Percentiles rank a stretch among this genome's conserved stretches.
Evolutionary conservation across 1,284 basidiomycete species (phyloP).

Genomic region (Fomitopsis schrenkii): DNA sequence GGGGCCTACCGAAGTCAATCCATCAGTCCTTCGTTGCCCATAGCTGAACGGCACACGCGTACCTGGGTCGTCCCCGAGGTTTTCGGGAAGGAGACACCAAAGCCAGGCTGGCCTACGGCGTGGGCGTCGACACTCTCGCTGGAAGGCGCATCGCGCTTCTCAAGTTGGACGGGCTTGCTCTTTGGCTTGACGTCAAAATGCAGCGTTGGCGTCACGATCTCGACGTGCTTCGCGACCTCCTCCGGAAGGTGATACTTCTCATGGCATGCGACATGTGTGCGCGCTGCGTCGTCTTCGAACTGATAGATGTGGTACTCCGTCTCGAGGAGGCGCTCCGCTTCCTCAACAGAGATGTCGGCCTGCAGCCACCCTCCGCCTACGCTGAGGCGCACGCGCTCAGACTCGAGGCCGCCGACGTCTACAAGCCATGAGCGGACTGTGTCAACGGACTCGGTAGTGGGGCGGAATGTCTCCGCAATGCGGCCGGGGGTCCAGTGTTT

Average conservation of each 20-base stretch:
- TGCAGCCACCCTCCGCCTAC: constrained; percentile 38
- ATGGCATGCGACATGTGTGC: constrained; percentile 33
- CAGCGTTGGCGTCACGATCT: constrained; percentile 44
- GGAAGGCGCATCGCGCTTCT: not conserved
- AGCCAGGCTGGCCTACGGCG: constrained; percentile 25
- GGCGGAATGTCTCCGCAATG: constrained; percentile 39
- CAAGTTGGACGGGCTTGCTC: not conserved
- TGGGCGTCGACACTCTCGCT: not conserved
- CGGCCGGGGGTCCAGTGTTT: constrained; percentile 37
- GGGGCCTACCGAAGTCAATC: not conserved
- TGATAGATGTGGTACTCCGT: constrained; percentile 44
- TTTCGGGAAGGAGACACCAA: constrained; percentile 13
- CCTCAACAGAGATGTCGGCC: constrained; percentile 38
- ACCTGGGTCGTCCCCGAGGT: constrained; percentile 6
- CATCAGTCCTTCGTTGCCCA: constrained; percentile 5
- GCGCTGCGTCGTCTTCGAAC: constrained; percentile 34
- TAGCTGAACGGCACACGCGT: not conserved
- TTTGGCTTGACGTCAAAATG: constrained; percentile 36
- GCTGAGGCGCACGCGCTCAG: constrained; percentile 29
- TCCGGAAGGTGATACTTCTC: constrained; percentile 39
- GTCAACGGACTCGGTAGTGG: constrained; percentile 36
- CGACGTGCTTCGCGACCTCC: constrained; percentile 40
- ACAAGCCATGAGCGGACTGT: constrained; percentile 41
- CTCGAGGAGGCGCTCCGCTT: constrained; percentile 41
- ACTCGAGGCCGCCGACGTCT: constrained; percentile 28